Base-by-base conservation (phyloP, 495 filamentous ascomycete genomes). In the Hypoxylon intermedium region DNA sequence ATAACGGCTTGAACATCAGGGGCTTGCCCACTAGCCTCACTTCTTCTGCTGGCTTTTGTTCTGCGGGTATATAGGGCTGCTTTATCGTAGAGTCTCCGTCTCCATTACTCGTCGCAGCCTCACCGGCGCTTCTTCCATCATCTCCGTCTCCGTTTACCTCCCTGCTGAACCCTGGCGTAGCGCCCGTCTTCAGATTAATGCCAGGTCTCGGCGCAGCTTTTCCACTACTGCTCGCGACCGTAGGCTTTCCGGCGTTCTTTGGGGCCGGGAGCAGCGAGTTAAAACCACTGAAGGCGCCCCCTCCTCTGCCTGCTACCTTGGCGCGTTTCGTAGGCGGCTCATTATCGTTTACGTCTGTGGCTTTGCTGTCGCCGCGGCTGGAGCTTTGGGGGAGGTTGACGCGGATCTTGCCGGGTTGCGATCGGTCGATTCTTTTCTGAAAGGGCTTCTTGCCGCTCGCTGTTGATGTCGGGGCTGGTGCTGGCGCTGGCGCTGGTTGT, bases 201-300 rank as follows among this genome's bases (percentile, higher is more conserved):
- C 85, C 82, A 4, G 74, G 75, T 47, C 73, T 65, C 30, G 77
- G 67, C 38, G 73, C 68, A 23, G 74, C 62, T 11, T 53, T 58
- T 30, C 55, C 48, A 42, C 76, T 74, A 40, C 76, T 68, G 30
- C 73, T 72, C 16, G 63, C 60, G 1, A 66, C 42, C 9, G 60
- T 31, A n/a, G 67, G 54, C 64, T 76, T 74, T 4, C 72, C 63
- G 15, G 75, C 63, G 21, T 82, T 83, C 73, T 94, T 97, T 13
- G 93, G 93, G 23, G 92, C 83, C 9, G 93, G 93, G n/a, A 97
- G 81, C 30, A 96, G 83, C 2, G 90, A 84, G 67, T 92, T 93
- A 75, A 97, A 94, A 6, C 84, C 87, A 53, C 87, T 82, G 58
- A 93, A 89, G 75, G 64, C 70, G 26, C 70, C 67, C 19, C 70